These are phyloP conservation scores for Quercus wislizeni DNA, from an alignment of 306 rosid species.

Conservation along the genomic window DNA sequence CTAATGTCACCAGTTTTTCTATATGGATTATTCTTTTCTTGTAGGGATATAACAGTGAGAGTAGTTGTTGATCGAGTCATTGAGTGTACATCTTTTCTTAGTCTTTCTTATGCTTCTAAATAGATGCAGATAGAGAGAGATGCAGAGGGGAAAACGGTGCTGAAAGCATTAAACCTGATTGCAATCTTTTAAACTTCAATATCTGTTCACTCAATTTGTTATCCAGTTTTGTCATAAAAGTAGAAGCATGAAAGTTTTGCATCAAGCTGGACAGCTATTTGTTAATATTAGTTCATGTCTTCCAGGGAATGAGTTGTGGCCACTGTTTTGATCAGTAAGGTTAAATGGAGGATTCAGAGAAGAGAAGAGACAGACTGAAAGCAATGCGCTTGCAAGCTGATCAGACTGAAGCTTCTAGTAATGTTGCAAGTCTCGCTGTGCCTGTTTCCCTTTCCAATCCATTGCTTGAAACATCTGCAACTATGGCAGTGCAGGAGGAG, in stretches of 20 bases:
- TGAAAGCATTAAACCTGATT: too few relatives aligned
- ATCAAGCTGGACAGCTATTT: background rate
- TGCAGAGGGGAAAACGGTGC: too few relatives aligned
- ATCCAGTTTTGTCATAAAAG: background rate
- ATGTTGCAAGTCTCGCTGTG: constrained; percentile 16
- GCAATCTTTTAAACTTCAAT: background rate
- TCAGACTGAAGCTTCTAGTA: constrained; percentile 38
- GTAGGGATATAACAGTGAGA: too few relatives aligned
- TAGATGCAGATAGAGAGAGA: too few relatives aligned
- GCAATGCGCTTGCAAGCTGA: constrained; percentile 76
- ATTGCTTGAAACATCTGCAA: constrained; percentile 45
- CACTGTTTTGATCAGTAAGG: constrained; percentile 21
- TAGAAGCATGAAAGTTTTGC: background rate
- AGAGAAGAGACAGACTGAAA: constrained; percentile 69
- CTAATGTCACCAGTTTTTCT: too few relatives aligned
- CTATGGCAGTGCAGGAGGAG: constrained; percentile 17
- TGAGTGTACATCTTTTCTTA: too few relatives aligned
- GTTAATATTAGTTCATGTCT: background rate
- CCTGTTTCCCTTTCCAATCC: constrained; percentile 74
- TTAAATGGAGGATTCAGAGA: constrained; percentile 82
- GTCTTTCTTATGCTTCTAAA: too few relatives aligned
- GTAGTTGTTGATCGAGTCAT: too few relatives aligned
- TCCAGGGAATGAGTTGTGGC: constrained; percentile 2
- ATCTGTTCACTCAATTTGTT: background rate
- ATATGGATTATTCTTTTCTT: too few relatives aligned